These are phyloP conservation scores for Microdochium trichocladiopsis DNA, from an alignment of 2,329 filamentous ascomycete species.

Conservation along the genomic window DNA sequence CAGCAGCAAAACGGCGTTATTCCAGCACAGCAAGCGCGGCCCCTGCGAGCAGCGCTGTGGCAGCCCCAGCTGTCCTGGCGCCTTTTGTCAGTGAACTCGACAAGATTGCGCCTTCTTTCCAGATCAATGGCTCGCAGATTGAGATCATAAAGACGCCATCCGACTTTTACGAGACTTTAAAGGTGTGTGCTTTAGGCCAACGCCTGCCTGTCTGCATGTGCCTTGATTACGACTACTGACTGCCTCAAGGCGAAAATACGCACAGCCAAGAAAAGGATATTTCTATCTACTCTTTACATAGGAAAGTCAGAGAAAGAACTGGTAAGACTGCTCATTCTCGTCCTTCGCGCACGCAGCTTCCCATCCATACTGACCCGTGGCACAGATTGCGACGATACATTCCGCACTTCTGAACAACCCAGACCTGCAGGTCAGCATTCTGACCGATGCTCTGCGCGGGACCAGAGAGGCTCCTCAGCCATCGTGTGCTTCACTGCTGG, in stretches of 20 bases:
- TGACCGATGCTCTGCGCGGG: slow-evolving; percentile 86
- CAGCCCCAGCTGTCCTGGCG: slow-evolving; percentile 35
- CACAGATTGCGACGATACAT: slow-evolving; percentile 66
- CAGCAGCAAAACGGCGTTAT: slow-evolving; percentile 23
- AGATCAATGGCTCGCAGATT: slow-evolving; percentile 74
- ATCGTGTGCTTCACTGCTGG: slow-evolving; percentile 83
- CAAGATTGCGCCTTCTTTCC: slow-evolving; percentile 83
- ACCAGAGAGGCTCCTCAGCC: slow-evolving; percentile 82
- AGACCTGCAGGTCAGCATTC: slow-evolving; percentile 72
- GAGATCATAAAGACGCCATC: slow-evolving; percentile 69
- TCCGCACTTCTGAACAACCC: slow-evolving; percentile 69
- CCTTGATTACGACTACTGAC: too few relatives aligned
- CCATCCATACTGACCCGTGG: slow-evolving; percentile 5
- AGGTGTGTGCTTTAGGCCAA: slow-evolving; percentile 42
- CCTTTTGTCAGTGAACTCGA: slow-evolving; percentile 69
- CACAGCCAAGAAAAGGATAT: slow-evolving; percentile 71
- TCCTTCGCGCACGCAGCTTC: neutral
- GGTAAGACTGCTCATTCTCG: slow-evolving; percentile 31
- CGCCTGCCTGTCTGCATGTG: slow-evolving; percentile 3
- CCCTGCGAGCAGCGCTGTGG: slow-evolving; percentile 14
- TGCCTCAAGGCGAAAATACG: slow-evolving; percentile 65
- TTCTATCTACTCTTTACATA: slow-evolving; percentile 94
- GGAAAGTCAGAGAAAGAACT: slow-evolving; percentile 89
- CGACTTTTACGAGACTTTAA: slow-evolving; percentile 89
- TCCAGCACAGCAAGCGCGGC: slow-evolving; percentile 24